Percentiles rank a stretch among this genome's conserved stretches.
Conservation (phyloP, 1,139 yeast genomes). For the Pichia sp. region DNA sequence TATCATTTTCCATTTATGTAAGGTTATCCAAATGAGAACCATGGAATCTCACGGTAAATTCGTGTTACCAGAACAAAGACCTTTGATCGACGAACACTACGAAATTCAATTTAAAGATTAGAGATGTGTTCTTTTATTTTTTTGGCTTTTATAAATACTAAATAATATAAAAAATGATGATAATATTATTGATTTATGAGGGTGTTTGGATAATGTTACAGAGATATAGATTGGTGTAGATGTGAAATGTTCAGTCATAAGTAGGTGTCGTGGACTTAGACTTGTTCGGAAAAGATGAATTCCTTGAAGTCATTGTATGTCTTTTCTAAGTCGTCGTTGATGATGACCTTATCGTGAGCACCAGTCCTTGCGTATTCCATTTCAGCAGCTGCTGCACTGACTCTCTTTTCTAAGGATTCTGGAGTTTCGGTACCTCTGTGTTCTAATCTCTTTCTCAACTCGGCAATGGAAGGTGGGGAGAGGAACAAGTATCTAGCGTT, state of each 20-base stretch:
- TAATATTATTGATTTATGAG: no score
- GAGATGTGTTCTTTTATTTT: no score
- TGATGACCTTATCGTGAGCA: constrained; percentile 86
- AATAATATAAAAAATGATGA: no score
- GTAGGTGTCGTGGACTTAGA: constrained; percentile 8
- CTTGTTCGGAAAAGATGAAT: constrained; percentile 54
- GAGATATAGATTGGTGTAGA: no score
- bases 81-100: constrained; percentile 28
- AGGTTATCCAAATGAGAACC: constrained; percentile 57
- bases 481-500: constrained; percentile 84
- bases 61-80: constrained; percentile 41
- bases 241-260: no score
- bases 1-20: constrained; percentile 55
- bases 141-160: no score
- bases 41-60: constrained; percentile 53
- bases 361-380: constrained; percentile 86
- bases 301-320: constrained; percentile 81
- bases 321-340: constrained; percentile 87
- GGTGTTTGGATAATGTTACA: no score
- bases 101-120: constrained; percentile 20
- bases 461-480: constrained; percentile 90
- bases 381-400: constrained; percentile 84
- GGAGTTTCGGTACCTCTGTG: constrained; percentile 94
- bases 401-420: constrained; percentile 79
- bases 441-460: constrained; percentile 66